phyloP scores from a whole-genome alignment of 139 green algal genomes.

The Picochlorum sp. region DNA sequence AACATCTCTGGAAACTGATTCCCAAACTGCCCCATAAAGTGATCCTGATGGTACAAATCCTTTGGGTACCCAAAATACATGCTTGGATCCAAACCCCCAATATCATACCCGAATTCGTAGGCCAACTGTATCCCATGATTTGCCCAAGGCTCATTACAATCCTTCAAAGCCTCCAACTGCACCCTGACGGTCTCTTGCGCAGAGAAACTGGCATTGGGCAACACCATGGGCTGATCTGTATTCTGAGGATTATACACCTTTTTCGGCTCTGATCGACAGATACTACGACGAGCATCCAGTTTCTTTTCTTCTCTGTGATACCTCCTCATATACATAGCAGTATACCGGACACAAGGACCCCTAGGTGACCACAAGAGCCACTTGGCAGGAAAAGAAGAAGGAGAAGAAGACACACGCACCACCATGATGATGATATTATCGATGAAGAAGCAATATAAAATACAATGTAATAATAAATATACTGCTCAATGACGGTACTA shows the following conservation, averaged over 20 bases:
- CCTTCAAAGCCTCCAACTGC: conserved; percentile 38
- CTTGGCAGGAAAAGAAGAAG: no score
- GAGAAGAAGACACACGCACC: no score
- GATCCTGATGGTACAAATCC: conserved; percentile 40
- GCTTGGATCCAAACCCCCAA: conserved; percentile 57
- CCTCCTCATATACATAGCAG: no score
- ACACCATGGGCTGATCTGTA: conserved; percentile 26
- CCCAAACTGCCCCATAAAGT: conserved; percentile 53
- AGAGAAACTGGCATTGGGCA: conserved; percentile 24
- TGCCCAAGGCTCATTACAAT: conserved; percentile 40
- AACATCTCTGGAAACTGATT: conserved; percentile 34
- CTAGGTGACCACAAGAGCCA: no score
- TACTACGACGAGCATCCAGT: no score
- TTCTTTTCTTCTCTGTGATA: no score
- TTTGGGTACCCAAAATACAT: conserved; percentile 37
- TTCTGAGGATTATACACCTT: conserved; percentile 45
- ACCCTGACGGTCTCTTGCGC: conserved; percentile 27
- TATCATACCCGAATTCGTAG: conserved; percentile 70
- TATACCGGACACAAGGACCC: no score
- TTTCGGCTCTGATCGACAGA: no score
- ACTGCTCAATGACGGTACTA: no score
- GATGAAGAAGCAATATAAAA: no score
- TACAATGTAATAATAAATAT: no score
- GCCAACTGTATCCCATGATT: conserved; percentile 62
- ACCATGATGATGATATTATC: no score